Percentiles rank a stretch among this genome's conserved stretches.
Evolutionary conservation across 2,329 filamentous ascomycete genomes (phyloP).

Genomic region (Penicillium decumbens): DNA sequence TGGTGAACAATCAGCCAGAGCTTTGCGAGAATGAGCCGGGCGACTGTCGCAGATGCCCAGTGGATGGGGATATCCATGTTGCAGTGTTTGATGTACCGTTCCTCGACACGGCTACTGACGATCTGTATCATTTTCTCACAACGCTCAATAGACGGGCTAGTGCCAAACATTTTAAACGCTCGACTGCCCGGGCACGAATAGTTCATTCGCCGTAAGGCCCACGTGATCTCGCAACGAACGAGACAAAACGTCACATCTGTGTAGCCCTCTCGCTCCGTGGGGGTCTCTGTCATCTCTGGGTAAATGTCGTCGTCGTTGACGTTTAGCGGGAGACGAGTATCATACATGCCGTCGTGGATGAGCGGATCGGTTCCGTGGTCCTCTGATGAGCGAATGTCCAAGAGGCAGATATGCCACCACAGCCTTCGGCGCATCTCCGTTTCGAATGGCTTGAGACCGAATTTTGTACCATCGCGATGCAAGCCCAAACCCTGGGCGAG

Average conservation of each 20-base stretch:
- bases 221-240: conserved; percentile 52
- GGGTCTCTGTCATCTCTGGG: conserved; percentile 47
- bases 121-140: conserved; percentile 49
- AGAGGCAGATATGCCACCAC: conserved; percentile 49
- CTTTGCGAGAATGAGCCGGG: conserved; percentile 69
- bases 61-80: conserved; percentile 53
- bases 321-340: conserved; percentile 49
- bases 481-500: conserved; percentile 46
- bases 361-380: conserved; percentile 48
- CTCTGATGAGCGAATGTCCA: conserved; percentile 49
- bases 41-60: conserved; percentile 65
- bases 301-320: conserved; percentile 51
- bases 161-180: conserved; percentile 13
- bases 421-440: conserved; percentile 51
- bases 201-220: conserved; percentile 39
- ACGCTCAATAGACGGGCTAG: conserved; percentile 27
- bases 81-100: conserved; percentile 52
- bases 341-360: conserved; percentile 43
- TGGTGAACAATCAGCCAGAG: conserved; percentile 74
- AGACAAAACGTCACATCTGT: conserved; percentile 52
- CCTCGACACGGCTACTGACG: conserved; percentile 52
- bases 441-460: conserved; percentile 47
- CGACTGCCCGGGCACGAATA: conserved; percentile 31
- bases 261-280: conserved; percentile 47
- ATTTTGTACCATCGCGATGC: conserved; percentile 49